These are phyloP conservation scores for Pleurotus djamor DNA, from an alignment of 768 basidiomycete species.

Conservation along the genomic window DNA sequence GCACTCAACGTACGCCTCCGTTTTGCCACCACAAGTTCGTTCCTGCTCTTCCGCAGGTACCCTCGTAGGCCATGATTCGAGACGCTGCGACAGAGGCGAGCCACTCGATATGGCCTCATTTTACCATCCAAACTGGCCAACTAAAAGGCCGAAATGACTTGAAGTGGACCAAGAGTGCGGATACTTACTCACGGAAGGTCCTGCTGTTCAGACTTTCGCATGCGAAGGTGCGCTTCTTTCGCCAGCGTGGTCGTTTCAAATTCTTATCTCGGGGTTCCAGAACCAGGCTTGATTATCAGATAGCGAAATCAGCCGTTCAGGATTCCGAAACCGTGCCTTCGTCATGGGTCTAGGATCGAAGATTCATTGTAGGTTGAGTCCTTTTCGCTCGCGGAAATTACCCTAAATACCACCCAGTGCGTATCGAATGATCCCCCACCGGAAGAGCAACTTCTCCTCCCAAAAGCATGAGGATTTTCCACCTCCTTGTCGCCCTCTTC, in stretches of 20 bases:
- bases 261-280: slow-evolving; percentile 2
- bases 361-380: neutral
- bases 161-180: too few species aligned
- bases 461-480: slow-evolving; percentile 16
- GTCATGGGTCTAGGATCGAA: neutral
- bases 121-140: too few species aligned
- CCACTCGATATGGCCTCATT: too few species aligned
- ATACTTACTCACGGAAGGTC: too few species aligned
- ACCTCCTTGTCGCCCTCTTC: slow-evolving; percentile 27
- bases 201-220: neutral
- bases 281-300: slow-evolving; percentile 3
- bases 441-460: slow-evolving; percentile 8
- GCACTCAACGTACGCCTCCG: neutral
- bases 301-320: slow-evolving; percentile 3
- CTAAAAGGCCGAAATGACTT: too few species aligned
- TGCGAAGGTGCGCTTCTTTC: neutral
- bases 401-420: neutral
- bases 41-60: too few species aligned
- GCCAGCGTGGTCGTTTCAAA: neutral
- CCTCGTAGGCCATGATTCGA: too few species aligned
- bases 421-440: neutral
- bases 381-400: neutral
- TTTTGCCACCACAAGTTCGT: neutral
- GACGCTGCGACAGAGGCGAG: too few species aligned
- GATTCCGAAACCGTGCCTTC: neutral